These are phyloP conservation scores for Xylariaceae sp. DNA, from an alignment of 2,329 filamentous ascomycete genomes.

Conservation along the genomic window DNA sequence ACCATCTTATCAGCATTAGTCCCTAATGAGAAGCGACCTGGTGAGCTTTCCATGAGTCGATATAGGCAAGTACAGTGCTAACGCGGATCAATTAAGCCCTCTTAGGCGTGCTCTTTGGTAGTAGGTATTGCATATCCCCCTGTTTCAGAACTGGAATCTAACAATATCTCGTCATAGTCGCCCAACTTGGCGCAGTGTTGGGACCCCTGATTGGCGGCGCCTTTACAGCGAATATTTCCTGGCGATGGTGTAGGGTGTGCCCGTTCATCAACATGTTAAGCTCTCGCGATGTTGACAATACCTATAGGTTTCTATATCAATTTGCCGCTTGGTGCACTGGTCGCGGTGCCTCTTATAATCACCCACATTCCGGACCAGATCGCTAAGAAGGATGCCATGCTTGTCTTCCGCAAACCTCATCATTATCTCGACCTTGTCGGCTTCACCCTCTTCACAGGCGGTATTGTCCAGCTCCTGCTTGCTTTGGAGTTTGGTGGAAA, in stretches of 20 bases:
- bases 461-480: constrained; percentile 41
- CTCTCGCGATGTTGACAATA: not conserved
- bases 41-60: too few relatives aligned
- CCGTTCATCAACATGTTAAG: not conserved
- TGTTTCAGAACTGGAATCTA: too few relatives aligned
- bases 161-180: too few relatives aligned
- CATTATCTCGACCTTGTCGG: constrained; percentile 29
- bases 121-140: too few relatives aligned
- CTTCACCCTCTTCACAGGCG: constrained; percentile 38
- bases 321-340: constrained; percentile 18
- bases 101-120: too few relatives aligned
- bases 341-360: not conserved
- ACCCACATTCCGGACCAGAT: constrained; percentile 26
- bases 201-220: constrained; percentile 26
- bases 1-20: too few relatives aligned
- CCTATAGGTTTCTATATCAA: constrained; percentile 28
- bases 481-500: constrained; percentile 43
- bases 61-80: too few relatives aligned
- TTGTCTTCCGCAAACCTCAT: constrained; percentile 16
- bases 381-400: not conserved
- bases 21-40: too few relatives aligned
- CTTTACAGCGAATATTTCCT: constrained; percentile 21
- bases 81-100: too few relatives aligned
- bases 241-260: constrained; percentile 34
- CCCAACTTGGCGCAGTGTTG: constrained; percentile 20